These are phyloP conservation scores for Hawksworthiomyces lignivorus DNA, from an alignment of 2,329 filamentous ascomycete species.

Conservation along the genomic window DNA sequence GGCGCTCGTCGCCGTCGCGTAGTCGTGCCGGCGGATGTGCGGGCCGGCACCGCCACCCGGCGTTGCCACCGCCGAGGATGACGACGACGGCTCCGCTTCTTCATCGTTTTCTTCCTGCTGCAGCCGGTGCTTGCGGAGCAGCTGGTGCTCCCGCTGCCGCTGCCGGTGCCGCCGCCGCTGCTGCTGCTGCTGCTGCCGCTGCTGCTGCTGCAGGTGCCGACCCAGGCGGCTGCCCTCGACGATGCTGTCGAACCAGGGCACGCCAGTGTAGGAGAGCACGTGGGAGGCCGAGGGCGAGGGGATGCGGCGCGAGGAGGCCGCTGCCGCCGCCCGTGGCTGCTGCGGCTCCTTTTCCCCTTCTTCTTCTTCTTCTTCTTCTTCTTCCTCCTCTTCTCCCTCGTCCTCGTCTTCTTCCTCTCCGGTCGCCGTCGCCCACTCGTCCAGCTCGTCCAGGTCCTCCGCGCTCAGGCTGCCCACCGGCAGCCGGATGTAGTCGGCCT, in stretches of 20 bases:
- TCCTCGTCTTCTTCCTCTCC: constrained; percentile 22
- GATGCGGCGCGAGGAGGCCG: no score
- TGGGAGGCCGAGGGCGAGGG: no score
- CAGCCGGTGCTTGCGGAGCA: no score
- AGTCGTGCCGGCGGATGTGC: constrained; percentile 16
- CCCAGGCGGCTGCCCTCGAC: constrained; percentile 69
- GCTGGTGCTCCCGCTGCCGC: no score
- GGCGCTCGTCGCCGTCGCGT: constrained; percentile 30
- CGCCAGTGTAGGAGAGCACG: constrained; percentile 30
- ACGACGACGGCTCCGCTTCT: no score
- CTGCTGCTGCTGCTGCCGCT: constrained; percentile 40
- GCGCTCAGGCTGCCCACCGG: constrained; percentile 69
- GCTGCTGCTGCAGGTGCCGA: constrained; percentile 50
- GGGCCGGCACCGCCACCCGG: not conserved
- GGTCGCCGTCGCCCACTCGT: constrained; percentile 67
- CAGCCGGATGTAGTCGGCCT: constrained; percentile 72
- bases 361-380: constrained; percentile 21
- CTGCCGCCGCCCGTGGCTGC: no score
- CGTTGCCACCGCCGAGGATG: no score
- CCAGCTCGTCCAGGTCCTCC: constrained; percentile 64
- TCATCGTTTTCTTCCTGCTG: no score
- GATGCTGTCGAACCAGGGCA: constrained; percentile 82
- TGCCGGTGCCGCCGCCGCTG: not conserved
- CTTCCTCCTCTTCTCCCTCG: constrained; percentile 19
- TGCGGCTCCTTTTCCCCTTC: constrained; percentile 25